phyloP scores from a whole-genome alignment of 2,329 filamentous ascomycete species.

The Hypoxylon sp. region DNA sequence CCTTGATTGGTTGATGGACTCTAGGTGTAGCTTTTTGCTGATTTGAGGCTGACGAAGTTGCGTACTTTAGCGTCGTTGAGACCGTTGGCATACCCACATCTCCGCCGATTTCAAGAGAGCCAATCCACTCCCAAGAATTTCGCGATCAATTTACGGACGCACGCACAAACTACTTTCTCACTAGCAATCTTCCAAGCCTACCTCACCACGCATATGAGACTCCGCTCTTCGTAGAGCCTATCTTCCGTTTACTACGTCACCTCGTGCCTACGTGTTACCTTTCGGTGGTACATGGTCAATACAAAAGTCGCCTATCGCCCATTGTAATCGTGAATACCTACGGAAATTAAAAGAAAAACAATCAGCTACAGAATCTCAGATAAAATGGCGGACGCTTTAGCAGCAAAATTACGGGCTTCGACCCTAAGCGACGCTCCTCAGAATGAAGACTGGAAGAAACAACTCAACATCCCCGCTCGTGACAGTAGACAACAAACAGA shows the following conservation, averaged over 20 bases:
- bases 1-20: not conserved
- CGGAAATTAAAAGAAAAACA: constrained; percentile 52
- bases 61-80: constrained; percentile 32
- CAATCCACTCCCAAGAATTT: constrained; percentile 34
- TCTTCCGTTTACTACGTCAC: not conserved
- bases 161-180: constrained; percentile 22
- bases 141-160: constrained; percentile 26
- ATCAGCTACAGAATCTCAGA: constrained; percentile 51
- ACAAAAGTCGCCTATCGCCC: constrained; percentile 1
- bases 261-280: constrained; percentile 15
- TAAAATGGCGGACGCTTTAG: constrained; percentile 54
- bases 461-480: constrained; percentile 78
- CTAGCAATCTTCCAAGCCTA: not conserved
- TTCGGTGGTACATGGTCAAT: constrained; percentile 25
- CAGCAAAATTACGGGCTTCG: constrained; percentile 56
- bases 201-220: constrained; percentile 18
- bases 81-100: constrained; percentile 38
- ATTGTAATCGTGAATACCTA: constrained; percentile 3
- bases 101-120: constrained; percentile 23
- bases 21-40: not conserved
- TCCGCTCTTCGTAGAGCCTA: constrained; percentile 21
- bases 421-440: constrained; percentile 64
- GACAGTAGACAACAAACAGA: constrained; percentile 87
- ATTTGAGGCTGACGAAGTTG: constrained; percentile 29
- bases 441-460: constrained; percentile 80